Percentiles rank a stretch among this genome's conserved stretches.
These are phyloP conservation scores for Phragmites australis DNA, from an alignment of 176 grass and related monocot genomes.

Conservation along the genomic window DNA sequence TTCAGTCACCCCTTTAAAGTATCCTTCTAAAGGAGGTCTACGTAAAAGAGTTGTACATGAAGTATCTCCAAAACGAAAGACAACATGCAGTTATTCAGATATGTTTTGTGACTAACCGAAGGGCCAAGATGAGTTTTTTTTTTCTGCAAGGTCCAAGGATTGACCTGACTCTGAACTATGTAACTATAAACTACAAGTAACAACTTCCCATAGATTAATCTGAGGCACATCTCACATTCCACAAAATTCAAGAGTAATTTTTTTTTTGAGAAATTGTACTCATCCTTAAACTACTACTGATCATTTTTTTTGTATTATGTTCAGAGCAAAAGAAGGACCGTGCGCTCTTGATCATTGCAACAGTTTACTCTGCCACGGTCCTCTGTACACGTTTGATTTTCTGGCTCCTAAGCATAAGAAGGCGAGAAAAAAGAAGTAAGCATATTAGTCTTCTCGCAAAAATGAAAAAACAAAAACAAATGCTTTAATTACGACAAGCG, in stretches of 20 bases:
- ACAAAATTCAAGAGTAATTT: no score
- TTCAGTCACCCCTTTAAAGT: no score
- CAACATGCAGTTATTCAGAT: no score
- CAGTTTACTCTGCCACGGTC: slow-evolving; percentile 21
- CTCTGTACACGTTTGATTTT: slow-evolving; percentile 40
- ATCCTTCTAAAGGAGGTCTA: no score
- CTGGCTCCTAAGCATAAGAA: slow-evolving; percentile 35
- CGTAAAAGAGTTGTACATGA: no score
- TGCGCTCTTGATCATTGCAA: slow-evolving; percentile 33
- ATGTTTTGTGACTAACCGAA: no score
- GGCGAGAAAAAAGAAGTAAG: slow-evolving; percentile 30
- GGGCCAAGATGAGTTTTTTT: neutral
- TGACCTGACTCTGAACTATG: neutral
- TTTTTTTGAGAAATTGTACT: neutral
- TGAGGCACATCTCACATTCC: neutral
- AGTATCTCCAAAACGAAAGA: no score
- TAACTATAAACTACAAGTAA: no score
- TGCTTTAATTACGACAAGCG: neutral
- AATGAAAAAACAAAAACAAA: neutral
- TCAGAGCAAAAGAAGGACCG: slow-evolving; percentile 38
- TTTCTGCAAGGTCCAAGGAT: neutral
- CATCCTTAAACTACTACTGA: neutral
- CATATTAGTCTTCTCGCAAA: neutral
- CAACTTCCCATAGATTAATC: slow-evolving; percentile 32
- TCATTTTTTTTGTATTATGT: neutral